These are phyloP conservation scores for Salix viminalis DNA, from an alignment of 345 rosid species.

Conservation along the genomic window DNA sequence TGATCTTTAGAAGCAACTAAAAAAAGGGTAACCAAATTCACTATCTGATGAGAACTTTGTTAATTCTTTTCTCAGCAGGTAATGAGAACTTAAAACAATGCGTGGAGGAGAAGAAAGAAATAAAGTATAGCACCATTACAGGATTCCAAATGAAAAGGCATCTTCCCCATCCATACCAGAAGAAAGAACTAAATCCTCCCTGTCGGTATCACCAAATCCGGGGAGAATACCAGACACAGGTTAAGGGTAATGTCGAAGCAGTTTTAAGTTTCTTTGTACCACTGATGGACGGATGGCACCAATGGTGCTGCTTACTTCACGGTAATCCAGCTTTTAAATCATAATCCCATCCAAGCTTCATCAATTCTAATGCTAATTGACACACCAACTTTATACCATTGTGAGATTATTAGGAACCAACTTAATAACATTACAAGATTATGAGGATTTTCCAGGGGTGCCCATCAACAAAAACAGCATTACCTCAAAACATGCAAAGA, in stretches of 20 bases:
- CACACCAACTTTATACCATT: constrained; percentile 6
- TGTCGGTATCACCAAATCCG: constrained; percentile 12
- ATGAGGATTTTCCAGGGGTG: constrained; percentile 21
- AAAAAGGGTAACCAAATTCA: constrained; percentile 7
- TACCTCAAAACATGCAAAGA: constrained; percentile 49
- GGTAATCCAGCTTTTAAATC: constrained; percentile 39
- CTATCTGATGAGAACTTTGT: background rate
- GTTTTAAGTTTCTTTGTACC: constrained; percentile 17
- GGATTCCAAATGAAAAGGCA: background rate
- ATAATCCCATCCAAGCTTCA: constrained; percentile 31
- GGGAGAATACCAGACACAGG: constrained; percentile 1
- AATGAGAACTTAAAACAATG: constrained; percentile 12
- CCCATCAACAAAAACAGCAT: constrained; percentile 40
- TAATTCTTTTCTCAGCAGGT: constrained; percentile 15
- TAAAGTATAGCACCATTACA: background rate
- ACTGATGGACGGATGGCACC: constrained; percentile 27
- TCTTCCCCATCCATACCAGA: constrained; percentile 9
- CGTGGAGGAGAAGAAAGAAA: constrained; percentile 12
- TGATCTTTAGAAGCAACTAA: constrained; percentile 19
- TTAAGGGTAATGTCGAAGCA: background rate
- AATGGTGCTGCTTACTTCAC: constrained; percentile 28
- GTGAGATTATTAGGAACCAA: background rate
- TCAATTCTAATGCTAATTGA: constrained; percentile 24
- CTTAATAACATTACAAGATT: constrained; percentile 14
- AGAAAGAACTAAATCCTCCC: constrained; percentile 12